These are phyloP conservation scores for Dentipellis sp. DNA, from an alignment of 768 basidiomycete species.

Conservation along the genomic window DNA sequence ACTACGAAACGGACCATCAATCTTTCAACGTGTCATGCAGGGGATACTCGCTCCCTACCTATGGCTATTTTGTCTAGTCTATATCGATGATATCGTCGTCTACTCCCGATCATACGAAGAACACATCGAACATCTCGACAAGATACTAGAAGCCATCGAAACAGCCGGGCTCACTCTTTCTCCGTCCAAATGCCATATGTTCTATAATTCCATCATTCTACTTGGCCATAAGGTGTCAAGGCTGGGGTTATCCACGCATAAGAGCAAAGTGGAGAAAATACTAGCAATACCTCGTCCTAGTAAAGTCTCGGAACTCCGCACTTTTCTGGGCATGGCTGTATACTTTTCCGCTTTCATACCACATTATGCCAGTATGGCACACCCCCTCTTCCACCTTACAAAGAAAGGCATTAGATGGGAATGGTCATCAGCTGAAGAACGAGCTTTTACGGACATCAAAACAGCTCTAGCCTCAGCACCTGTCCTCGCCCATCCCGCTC, in stretches of 20 bases:
- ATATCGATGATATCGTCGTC: conserved; percentile 11
- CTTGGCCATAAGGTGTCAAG: conserved; percentile 30
- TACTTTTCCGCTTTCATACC: conserved; percentile 30
- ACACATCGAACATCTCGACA: conserved; percentile 18
- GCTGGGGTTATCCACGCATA: conserved; percentile 27
- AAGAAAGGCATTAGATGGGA: conserved; percentile 18
- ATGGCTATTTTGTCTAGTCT: conserved; percentile 8
- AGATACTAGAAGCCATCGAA: conserved; percentile 20
- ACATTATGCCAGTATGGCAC: conserved; percentile 24
- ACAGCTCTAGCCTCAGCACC: conserved; percentile 22
- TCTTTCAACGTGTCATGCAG: conserved; percentile 36
- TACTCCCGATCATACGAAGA: conserved; percentile 6
- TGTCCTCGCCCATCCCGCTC: conserved; percentile 22
- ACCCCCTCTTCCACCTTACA: conserved; percentile 25
- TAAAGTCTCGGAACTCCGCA: conserved; percentile 15
- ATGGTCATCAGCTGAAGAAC: conserved; percentile 17
- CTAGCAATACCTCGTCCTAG: conserved; percentile 14
- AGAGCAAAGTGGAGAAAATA: conserved; percentile 29
- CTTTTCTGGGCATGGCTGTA: conserved; percentile 22
- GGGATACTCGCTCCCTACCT: not conserved
- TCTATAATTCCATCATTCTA: conserved; percentile 16
- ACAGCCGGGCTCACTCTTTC: conserved; percentile 17
- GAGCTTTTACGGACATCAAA: conserved; percentile 24
- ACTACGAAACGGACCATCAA: conserved; percentile 21
- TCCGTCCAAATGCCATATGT: conserved; percentile 19